Conservation (phyloP, 2,329 filamentous ascomycete genomes). For the Bipolaris oryzae region DNA sequence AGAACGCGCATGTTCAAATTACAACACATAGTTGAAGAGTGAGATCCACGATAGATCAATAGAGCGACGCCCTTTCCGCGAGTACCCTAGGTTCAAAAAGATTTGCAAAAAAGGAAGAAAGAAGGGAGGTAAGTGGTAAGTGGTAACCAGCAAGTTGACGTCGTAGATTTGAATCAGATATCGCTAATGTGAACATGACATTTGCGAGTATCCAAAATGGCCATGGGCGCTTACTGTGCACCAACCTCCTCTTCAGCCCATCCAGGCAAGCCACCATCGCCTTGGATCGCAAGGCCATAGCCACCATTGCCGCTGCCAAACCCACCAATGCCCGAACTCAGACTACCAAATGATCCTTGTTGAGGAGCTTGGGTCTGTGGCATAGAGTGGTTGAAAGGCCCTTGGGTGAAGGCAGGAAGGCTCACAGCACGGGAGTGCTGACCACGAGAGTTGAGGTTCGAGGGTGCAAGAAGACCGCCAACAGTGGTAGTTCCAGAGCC, state of each 20-base stretch:
- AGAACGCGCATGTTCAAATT: constrained; percentile 24
- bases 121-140: background rate
- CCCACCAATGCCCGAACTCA: constrained; percentile 64
- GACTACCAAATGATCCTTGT: constrained; percentile 61
- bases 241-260: constrained; percentile 70
- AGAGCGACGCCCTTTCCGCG: constrained; percentile 11
- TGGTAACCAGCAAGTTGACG: background rate
- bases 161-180: constrained; percentile 25
- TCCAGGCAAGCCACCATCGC: constrained; percentile 63
- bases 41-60: constrained; percentile 24
- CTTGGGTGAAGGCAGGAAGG: constrained; percentile 74
- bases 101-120: constrained; percentile 13
- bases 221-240: constrained; percentile 52
- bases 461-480: constrained; percentile 76
- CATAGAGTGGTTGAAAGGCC: constrained; percentile 56
- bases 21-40: constrained; percentile 26
- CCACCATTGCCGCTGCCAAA: constrained; percentile 60
- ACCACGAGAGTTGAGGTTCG: constrained; percentile 63
- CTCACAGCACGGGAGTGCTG: constrained; percentile 84
- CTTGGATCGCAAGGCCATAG: constrained; percentile 65
- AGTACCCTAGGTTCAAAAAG: constrained; percentile 10
- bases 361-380: constrained; percentile 47
- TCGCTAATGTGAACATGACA: constrained; percentile 37
- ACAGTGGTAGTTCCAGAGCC: constrained; percentile 69
- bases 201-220: background rate